Base-by-base conservation (phyloP, 345 rosid species). In the Bruguiera sexangula region DNA sequence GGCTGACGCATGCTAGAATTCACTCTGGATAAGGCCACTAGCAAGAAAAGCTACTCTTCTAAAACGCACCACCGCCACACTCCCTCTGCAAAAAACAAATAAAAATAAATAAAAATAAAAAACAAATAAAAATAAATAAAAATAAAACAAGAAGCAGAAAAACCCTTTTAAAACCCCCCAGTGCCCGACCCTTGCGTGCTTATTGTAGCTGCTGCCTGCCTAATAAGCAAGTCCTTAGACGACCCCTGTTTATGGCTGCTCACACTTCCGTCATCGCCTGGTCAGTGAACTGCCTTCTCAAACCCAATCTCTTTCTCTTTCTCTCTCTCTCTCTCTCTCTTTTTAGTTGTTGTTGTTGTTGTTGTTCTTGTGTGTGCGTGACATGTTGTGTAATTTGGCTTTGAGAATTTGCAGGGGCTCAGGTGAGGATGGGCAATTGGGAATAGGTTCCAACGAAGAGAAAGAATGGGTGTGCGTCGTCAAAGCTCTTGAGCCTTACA, bases 351-450 rank as follows among this genome's bases (percentile, higher is more conserved):
- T 57, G 27, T 1, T 27, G 1, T 55, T 31, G 1, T 8, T 8
- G 4, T 30, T 30, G 1, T n/a, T 4, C 21, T 11, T 18, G 1
- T 50, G 57, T 10, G 9, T 15, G 2, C 7, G 50, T 31, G 60
- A 43, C 15, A 43, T 37, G 11, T 21, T 34, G 27, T 30, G 21
- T 63, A 31, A 5, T 37, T 60, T 48, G 13, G 8, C 50, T 39
- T 32, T 37, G 32, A 19, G 13, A 50, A 60, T 57, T 73, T 18
- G 62, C 83, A 95, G 98, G 98, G 99, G 99, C 53, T 73, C 98
- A 18, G 98, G 98, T 56, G 99, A 96, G 79, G 98, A 96, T 69
- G 99, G 99, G 60, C 98, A 96, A 67, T 73, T 96, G 68, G 98
- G 99, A 53, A 82, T 92, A 63, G 99, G 98, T 16, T 80, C 71